Evolutionary conservation across 331 rosid genomes (phyloP).

Genomic region (Ulmus americana): DNA sequence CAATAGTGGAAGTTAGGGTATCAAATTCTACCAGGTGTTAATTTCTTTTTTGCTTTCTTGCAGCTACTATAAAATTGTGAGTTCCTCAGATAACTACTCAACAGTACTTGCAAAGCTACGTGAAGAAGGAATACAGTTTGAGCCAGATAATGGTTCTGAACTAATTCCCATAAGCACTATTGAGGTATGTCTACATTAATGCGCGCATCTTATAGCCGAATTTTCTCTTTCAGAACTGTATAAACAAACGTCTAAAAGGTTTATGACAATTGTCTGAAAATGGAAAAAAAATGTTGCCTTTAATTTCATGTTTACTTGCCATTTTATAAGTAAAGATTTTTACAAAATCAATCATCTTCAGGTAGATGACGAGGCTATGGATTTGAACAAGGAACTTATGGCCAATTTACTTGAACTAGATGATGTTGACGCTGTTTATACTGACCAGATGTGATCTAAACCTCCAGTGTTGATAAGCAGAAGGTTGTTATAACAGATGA

Average conservation of each 20-base stretch:
- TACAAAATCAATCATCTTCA: conserved; percentile 29
- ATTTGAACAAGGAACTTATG: conserved; percentile 80
- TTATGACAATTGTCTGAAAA: not conserved
- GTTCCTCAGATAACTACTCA: conserved; percentile 72
- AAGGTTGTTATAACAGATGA: too few relatives aligned
- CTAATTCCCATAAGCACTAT: conserved; percentile 63
- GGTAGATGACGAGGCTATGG: conserved; percentile 93
- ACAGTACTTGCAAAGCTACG: conserved; percentile 60
- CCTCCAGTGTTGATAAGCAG: conserved; percentile 5
- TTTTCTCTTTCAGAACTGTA: not conserved
- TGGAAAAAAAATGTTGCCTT: not conserved
- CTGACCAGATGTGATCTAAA: conserved; percentile 59
- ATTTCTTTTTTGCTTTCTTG: conserved; percentile 26
- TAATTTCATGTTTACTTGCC: not conserved
- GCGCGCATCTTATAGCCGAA: not conserved
- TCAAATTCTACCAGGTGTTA: conserved; percentile 10
- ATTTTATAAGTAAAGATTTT: conserved; percentile 8
- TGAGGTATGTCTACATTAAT: conserved; percentile 48
- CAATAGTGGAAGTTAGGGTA: not conserved
- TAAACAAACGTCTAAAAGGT: not conserved
- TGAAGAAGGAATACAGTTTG: conserved; percentile 65
- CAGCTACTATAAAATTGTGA: conserved; percentile 71
- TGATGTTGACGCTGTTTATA: conserved; percentile 93
- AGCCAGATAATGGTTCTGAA: conserved; percentile 89
- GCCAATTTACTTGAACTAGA: conserved; percentile 78